Evolutionary conservation across 2,329 filamentous ascomycete genomes (phyloP), one percentile per base, ranked within the genome.

Genomic region (Penicillium rolfsii): DNA sequence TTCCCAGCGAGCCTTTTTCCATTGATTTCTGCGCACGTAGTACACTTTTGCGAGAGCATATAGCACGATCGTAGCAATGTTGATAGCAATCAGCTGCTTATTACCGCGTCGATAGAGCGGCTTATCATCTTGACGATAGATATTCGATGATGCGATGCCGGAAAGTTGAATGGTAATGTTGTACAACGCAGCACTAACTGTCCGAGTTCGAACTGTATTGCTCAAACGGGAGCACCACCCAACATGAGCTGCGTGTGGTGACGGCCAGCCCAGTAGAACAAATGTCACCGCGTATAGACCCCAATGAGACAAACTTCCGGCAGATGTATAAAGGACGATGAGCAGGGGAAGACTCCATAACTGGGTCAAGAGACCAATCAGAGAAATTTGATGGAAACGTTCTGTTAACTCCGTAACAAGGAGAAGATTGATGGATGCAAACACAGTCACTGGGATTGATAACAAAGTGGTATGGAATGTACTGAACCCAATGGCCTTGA

Each of bases 81-180:
- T 75, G 41, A 85, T 80, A 0, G 72, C 82, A 9, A 86, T 72
- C 6, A 86, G 71, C 9, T 82, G 75, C 2, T 40, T 19, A 8
- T 65, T 64, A n/a, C 62, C 62, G 14, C 62, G 62, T 6, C 52
- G 74, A 62, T 86, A 86, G 24, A 82, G 71, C 1, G 84, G 84
- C 65, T 80, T 77, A 67, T 87, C 84, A 45, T 84, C 82, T 8
- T 80, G 69, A 24, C 82, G 79, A 66, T 84, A 84, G 58, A 84
- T 82, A 64, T 84, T 83, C 33, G 71, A 65, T 2, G 74, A 73
- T 14, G 81, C 75, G 57, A 83, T 81, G 80, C 60, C 62, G 11
- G 60, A 64, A 19, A 62, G 55, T 46, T 64, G 80, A 7, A 81
- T 77, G 41, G 79, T 77, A 73, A 83, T 83, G 65, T 83, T 84